Base-by-base conservation (phyloP, 169 alveolate species). In the Eimeria brunetti region DNA sequence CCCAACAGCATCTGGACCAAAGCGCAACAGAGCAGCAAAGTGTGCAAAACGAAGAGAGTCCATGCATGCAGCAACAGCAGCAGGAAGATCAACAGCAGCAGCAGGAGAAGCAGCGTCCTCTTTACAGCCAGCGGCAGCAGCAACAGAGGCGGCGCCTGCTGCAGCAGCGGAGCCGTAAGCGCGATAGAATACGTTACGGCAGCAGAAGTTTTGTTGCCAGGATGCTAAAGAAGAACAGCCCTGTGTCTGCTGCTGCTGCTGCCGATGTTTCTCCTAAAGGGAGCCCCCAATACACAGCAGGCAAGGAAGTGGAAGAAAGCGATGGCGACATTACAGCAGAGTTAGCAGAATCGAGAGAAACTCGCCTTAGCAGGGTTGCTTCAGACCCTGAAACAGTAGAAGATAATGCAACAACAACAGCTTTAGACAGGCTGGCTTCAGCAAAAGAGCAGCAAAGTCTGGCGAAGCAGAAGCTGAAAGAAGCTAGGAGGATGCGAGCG, bases 401-500 rank as follows among this genome's bases (percentile, higher is more conserved):
- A 9, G 33, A 73, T 69, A 73, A 49, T 30, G 78, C 64, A 18
- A 3, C 92, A 38, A 3, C 92, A 38, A 27, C 60, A 60, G n/a
- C 67, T 44, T 30, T 36, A 1, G 58, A 58, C 30, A 22, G 46
- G 64, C 83, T 62, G 7, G 53, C 60, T 60, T 64, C 16, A 36
- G 92, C 92, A 41, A 20, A 36, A 14, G 81, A 38, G 62, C 9
- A 49, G 64, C 92, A 38, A 38, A 60, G 2, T 14, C 33, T 33
- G 18, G 80, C 92, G 27, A 56, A 36, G 67, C 83, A 60, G 49
- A 49, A 60, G 49, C 64, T 86, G 83, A 49, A 53, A 44, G 51
- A 11, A 33, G 60, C 92, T 12, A 58, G 92, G 71, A 62, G 60
- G 81, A 62, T 62, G 92, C 78, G 92, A 22, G 92, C 92, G 64